Base-by-base conservation (phyloP, 192 early-diverging fungal species). In the Coemansia sp. region DNA sequence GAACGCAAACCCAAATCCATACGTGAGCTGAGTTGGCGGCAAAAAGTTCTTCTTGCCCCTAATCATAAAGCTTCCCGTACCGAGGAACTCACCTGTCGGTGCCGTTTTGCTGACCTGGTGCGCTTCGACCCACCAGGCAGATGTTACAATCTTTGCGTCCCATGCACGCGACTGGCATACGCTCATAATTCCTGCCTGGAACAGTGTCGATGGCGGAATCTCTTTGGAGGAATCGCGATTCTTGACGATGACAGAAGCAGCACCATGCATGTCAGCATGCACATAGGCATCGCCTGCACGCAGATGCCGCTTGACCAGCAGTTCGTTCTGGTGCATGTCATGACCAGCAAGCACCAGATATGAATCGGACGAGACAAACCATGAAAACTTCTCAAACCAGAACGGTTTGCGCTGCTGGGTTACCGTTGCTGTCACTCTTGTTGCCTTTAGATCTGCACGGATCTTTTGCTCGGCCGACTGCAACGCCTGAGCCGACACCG, bases 301-400 rank as follows among this genome's bases (percentile, higher is more conserved):
- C 53, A 87, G 65, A 54, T 91, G 80, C 48, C 85, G 79, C 51
- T 87, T 87, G 8, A 98, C 89, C 19, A 98, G 74, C 30, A 94
- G 52, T 69, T 98, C 96, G 75, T 95, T 98, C 71, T 98, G 96
- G 54, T 84, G 83, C 66, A 89, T 88, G 63, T 99, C 97, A 17
- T 87, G 83, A 19, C 95, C 97, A 24, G 92, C 93, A 61, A 99
- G 81, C 21, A 99, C 84, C 47, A 99, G 71, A 61, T 92, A 93
- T 62, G 94, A 94, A 55, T 99, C 97, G 0, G 88, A 87, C 15
- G 89, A 88, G 19, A 98, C 77, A 57, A 95, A 98, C 95, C 95
- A 98, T 25, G 91, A 59, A 58, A 98, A 99, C 78, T 95, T 95
- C 73, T 99, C 97, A 76, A 99, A 99, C 95, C 95, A 99, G 38